These are phyloP conservation scores for Neonectria coccinea DNA, from an alignment of 2,329 filamentous ascomycete species.

Conservation along the genomic window DNA sequence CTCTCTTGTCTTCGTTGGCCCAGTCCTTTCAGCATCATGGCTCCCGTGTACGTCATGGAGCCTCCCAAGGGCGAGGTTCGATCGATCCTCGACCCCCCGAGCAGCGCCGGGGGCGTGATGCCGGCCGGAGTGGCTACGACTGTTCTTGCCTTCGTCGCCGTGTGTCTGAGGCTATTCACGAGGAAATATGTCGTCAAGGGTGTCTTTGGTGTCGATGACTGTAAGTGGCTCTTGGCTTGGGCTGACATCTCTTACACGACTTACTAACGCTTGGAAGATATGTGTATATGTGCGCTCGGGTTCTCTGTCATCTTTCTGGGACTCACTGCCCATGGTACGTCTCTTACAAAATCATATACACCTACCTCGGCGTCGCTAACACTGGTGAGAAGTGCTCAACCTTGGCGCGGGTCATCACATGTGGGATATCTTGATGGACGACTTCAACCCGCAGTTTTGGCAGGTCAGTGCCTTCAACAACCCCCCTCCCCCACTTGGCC, in stretches of 20 bases:
- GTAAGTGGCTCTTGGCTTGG: conserved; percentile 29
- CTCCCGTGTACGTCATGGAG: conserved; percentile 66
- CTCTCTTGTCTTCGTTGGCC: neutral
- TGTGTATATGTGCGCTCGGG: conserved; percentile 40
- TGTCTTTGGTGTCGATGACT: conserved; percentile 45
- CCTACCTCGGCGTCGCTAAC: neutral
- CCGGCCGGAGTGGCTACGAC: conserved; percentile 41
- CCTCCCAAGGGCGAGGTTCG: conserved; percentile 43
- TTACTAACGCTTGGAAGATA: conserved; percentile 32
- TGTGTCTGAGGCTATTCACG: conserved; percentile 45
- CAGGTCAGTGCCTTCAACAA: conserved; percentile 27
- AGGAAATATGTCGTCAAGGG: conserved; percentile 45
- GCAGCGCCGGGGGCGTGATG: conserved; percentile 39
- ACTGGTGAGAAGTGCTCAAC: conserved; percentile 32
- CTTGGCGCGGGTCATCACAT: conserved; percentile 47
- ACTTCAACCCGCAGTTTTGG: conserved; percentile 43
- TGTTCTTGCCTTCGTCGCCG: conserved; percentile 37
- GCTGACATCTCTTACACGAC: neutral
- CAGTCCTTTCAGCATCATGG: conserved; percentile 28
- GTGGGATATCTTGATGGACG: conserved; percentile 42
- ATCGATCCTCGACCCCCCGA: conserved; percentile 36
- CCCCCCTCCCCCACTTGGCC: neutral
- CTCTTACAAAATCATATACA: neutral
- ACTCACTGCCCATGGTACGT: conserved; percentile 41
- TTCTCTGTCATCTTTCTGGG: conserved; percentile 44